Percentiles rank a stretch among this genome's conserved stretches.
Evolutionary conservation across 495 filamentous ascomycete species (phyloP).

Genomic region (Stereocaulon alpinum): DNA sequence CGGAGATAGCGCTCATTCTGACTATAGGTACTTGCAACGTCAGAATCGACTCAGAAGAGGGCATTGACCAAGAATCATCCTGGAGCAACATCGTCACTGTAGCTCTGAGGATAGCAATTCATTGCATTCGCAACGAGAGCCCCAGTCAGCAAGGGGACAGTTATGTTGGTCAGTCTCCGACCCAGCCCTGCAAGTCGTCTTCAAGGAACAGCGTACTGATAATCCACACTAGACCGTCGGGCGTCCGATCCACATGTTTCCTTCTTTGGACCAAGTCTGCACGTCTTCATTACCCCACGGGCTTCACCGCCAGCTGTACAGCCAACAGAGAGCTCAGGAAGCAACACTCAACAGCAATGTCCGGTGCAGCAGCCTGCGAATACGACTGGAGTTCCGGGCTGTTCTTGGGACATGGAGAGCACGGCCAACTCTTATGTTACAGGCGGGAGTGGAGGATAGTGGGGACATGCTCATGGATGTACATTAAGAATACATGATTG

Average conservation of each 20-base stretch:
- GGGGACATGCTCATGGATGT: not conserved
- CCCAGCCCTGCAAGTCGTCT: not conserved
- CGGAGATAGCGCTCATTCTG: not conserved
- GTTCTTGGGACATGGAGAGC: not conserved
- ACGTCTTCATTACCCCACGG: not conserved
- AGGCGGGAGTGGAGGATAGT: not conserved
- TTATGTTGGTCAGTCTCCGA: not conserved
- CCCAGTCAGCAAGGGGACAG: not conserved
- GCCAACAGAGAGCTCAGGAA: not conserved
- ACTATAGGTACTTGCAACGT: not conserved
- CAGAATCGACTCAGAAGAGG: not conserved
- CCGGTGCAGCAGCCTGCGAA: not conserved
- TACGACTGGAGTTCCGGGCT: not conserved
- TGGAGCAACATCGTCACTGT: not conserved
- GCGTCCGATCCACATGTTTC: not conserved
- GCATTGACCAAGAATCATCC: not conserved
- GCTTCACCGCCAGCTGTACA: no score
- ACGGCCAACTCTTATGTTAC: not conserved
- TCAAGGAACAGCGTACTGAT: not conserved
- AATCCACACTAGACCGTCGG: not conserved
- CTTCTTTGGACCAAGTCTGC: not conserved
- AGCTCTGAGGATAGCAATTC: not conserved
- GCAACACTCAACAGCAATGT: not conserved
- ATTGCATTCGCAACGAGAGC: not conserved
- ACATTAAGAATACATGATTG: not conserved